Conservation (phyloP, 2,329 filamentous ascomycete species). For the Ophiocordyceps robertsii region DNA sequence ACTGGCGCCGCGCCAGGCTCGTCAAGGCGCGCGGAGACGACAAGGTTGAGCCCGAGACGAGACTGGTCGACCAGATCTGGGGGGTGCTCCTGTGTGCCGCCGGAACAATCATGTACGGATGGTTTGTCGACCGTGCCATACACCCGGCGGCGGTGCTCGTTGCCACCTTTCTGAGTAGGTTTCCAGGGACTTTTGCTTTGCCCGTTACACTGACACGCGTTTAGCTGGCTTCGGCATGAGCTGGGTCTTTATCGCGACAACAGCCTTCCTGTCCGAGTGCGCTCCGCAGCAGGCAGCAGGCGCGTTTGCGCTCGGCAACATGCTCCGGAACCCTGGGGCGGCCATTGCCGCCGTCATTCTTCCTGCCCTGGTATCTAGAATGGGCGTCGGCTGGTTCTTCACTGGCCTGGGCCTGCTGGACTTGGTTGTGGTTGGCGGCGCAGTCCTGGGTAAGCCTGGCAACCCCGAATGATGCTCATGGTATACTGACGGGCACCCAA, state of each 20-base stretch:
- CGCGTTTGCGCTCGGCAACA: constrained; percentile 24
- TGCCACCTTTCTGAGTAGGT: constrained; percentile 15
- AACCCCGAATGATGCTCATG: no score
- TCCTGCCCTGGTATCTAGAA: constrained; percentile 14
- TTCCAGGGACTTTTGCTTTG: background rate
- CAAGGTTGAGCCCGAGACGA: constrained; percentile 20
- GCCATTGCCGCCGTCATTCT: constrained; percentile 24
- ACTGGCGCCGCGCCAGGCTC: constrained; percentile 15
- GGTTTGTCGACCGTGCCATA: constrained; percentile 17
- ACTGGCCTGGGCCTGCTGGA: constrained; percentile 21
- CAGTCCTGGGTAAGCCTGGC: constrained; percentile 8
- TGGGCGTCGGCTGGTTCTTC: constrained; percentile 26
- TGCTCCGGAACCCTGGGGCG: constrained; percentile 24
- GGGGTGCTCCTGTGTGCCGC: constrained; percentile 22
- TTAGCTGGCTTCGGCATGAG: constrained; percentile 22
- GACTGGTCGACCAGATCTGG: constrained; percentile 24
- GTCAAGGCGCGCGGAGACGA: constrained; percentile 4
- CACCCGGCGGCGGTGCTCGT: constrained; percentile 16
- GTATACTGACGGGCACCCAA: no score
- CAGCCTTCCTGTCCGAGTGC: constrained; percentile 26
- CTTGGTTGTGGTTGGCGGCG: constrained; percentile 9
- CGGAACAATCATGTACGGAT: constrained; percentile 26
- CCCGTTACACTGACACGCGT: background rate
- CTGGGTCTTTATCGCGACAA: constrained; percentile 27
- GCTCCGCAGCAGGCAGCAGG: constrained; percentile 23